Percentiles rank a stretch among this genome's conserved stretches.
Evolutionary conservation across 306 rosid species (phyloP).

Genomic region (Boehmeria nivea): DNA sequence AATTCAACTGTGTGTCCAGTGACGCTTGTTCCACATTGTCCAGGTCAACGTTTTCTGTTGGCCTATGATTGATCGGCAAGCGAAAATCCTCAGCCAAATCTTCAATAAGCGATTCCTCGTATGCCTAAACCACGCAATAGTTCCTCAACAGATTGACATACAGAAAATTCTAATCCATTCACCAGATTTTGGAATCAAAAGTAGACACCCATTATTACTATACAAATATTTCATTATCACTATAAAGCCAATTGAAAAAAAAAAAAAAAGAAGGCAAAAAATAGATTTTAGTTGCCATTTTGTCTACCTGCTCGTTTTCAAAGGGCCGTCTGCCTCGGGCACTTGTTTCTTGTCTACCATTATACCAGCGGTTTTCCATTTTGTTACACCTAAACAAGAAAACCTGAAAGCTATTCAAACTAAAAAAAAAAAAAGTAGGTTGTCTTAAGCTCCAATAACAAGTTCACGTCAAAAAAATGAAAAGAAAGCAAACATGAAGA

Average conservation of each 20-base stretch:
- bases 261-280: neutral
- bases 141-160: conserved; percentile 10
- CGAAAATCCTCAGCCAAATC: conserved; percentile 71
- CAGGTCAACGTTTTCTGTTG: conserved; percentile 89
- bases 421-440: too few species aligned
- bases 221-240: too few species aligned
- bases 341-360: conserved; percentile 44
- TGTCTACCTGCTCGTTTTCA: conserved; percentile 49
- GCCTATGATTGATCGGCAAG: conserved; percentile 82
- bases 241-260: neutral
- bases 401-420: too few species aligned
- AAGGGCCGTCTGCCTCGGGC: conserved; percentile 32
- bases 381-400: conserved; percentile 19
- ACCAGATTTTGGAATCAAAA: conserved; percentile 5
- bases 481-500: too few species aligned
- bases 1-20: conserved; percentile 64
- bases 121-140: conserved; percentile 24
- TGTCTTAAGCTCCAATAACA: too few species aligned
- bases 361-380: conserved; percentile 57
- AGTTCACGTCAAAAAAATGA: too few species aligned
- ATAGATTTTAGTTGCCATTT: neutral
- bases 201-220: too few species aligned
- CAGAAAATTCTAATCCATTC: conserved; percentile 4
- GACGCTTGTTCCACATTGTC: conserved; percentile 97
- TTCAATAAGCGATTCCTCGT: conserved; percentile 45